These are phyloP conservation scores for Lentithecium fluviatile DNA, from an alignment of 495 filamentous ascomycete genomes.

Conservation along the genomic window DNA sequence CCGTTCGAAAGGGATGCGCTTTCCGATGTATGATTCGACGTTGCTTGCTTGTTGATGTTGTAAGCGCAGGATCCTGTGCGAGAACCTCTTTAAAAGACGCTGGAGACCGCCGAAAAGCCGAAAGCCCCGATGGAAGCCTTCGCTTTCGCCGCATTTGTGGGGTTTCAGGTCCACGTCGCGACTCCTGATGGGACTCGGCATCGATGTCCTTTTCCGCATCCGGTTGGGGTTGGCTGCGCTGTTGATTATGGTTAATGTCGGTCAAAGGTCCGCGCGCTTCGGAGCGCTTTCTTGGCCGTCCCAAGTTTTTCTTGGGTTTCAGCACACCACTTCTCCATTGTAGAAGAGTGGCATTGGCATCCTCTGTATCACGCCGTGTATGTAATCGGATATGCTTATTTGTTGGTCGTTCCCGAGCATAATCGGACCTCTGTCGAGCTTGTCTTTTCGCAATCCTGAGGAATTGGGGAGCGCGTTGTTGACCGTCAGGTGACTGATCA, in stretches of 20 bases:
- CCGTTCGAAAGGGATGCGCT: conserved; percentile 18
- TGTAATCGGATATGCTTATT: conserved; percentile 71
- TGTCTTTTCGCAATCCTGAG: conserved; percentile 73
- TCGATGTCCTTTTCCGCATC: background rate
- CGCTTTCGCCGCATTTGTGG: background rate
- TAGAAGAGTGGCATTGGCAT: conserved; percentile 64
- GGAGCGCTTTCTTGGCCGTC: conserved; percentile 32
- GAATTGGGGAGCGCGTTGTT: conserved; percentile 63
- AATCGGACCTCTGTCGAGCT: conserved; percentile 59
- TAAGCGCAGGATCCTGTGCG: background rate
- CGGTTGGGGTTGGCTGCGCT: background rate
- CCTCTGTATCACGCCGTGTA: conserved; percentile 69
- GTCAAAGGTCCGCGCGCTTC: conserved; percentile 28
- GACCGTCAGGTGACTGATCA: conserved; percentile 20
- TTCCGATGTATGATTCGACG: background rate
- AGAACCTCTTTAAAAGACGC: background rate
- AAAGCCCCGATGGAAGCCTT: background rate
- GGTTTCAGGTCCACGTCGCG: background rate
- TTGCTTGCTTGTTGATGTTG: background rate
- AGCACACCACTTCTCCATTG: conserved; percentile 78
- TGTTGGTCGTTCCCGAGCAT: conserved; percentile 72
- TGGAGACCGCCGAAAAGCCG: background rate
- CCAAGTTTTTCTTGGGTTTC: conserved; percentile 34
- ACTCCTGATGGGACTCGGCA: background rate
- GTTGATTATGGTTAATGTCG: conserved; percentile 20